Base-by-base conservation (phyloP, 306 rosid species). In the Pachyrhizus erosus region DNA sequence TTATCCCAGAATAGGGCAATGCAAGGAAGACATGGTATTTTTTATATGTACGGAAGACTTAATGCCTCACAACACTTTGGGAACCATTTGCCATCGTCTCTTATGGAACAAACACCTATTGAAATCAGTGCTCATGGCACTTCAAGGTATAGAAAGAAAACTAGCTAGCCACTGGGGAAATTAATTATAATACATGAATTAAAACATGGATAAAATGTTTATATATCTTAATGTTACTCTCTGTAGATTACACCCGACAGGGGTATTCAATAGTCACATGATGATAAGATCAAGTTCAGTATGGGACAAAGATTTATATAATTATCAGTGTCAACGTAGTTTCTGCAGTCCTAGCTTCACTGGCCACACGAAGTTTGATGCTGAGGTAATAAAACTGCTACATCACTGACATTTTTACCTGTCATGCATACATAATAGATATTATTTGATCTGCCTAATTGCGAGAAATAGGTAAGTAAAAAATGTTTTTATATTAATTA, bases 41-140 rank as follows among this genome's bases (percentile, higher is more conserved):
- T 84, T 82, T 89, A 87, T 60, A 75, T 89, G 87, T 87, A 87
- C 69, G 88, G 84, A 72, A 85, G 90, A 77, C 79, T 82, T n/a
- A 80, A 84, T 79, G 86, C 26, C 26, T 77, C 79, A 80, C 80
- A 87, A 49, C 87, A 83, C 51, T 79, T 79, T 81, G 91, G 89
- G 45, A 76, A 66, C 67, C 78, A 78, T 70, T 46, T 76, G 29
- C 83, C 86, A 34, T 46, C 89, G 24, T 83, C 94, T 77, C 31
- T 78, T 26, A 37, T 74, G 65, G 80, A 87, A 73, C 88, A 77
- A 48, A 58, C 82, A 39, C 80, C 79, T 20, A 49, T 24, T 58
- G 79, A 83, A 21, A 54, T 76, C 84, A 87, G 70, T 60, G 29
- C 64, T 51, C 80, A 68, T 26, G 40, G 24, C 58, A 37, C 87